These are phyloP conservation scores for Leucoagaricus sp. DNA, from an alignment of 1,284 basidiomycete genomes.

Conservation along the genomic window DNA sequence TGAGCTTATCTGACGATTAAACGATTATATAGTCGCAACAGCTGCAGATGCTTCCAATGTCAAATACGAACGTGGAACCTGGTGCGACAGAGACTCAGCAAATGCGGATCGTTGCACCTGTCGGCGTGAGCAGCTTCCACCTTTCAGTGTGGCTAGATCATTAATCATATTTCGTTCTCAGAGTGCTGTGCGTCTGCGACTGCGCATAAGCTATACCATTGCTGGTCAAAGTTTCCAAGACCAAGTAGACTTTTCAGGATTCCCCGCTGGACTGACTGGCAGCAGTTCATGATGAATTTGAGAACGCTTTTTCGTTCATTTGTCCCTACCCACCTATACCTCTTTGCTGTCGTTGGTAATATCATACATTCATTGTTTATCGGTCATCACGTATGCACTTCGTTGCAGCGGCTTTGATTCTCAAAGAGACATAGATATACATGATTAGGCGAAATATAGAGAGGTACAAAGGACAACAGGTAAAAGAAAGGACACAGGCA, in stretches of 20 bases:
- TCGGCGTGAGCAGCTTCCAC: conserved; percentile 64
- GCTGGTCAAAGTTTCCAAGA: conserved; percentile 80
- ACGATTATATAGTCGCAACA: conserved; percentile 79
- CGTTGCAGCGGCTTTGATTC: background rate
- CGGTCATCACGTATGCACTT: background rate
- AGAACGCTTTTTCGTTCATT: background rate
- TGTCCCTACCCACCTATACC: background rate
- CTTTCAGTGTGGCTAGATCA: conserved; percentile 6
- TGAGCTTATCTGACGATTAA: background rate
- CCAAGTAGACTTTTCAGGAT: conserved; percentile 93
- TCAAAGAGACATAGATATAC: conserved; percentile 10
- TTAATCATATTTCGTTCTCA: conserved; percentile 32
- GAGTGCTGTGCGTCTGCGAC: conserved; percentile 83
- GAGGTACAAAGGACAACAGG: background rate
- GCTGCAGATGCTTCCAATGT: conserved; percentile 98
- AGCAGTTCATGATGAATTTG: conserved; percentile 29
- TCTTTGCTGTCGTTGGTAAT: conserved; percentile 6
- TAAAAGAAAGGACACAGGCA: conserved; percentile 12
- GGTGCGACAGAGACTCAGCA: conserved; percentile 92
- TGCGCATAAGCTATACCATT: conserved; percentile 80
- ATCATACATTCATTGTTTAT: background rate
- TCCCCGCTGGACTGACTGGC: conserved; percentile 79
- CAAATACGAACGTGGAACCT: conserved; percentile 76
- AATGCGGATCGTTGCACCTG: conserved; percentile 88
- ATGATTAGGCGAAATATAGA: conserved; percentile 4